Conservation (phyloP, 1,139 yeast species). For the Wickerhamomyces sp. region DNA sequence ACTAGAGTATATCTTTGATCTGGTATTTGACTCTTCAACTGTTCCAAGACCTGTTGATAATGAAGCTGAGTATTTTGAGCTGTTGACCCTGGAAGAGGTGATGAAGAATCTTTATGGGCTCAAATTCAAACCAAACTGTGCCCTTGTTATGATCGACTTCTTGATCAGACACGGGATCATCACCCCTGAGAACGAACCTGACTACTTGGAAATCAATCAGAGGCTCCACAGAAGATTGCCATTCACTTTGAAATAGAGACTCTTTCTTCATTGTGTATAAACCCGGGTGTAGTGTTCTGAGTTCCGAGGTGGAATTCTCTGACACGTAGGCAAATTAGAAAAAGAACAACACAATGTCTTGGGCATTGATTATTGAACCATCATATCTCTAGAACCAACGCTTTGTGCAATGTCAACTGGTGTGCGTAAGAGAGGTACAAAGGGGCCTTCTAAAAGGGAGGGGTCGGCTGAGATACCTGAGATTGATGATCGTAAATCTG, state of each 20-base stretch:
- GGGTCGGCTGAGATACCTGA: neutral
- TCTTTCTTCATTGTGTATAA: neutral
- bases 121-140: conserved; percentile 89
- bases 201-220: conserved; percentile 50
- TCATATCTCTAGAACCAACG: neutral
- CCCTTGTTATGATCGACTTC: conserved; percentile 73
- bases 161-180: conserved; percentile 75
- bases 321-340: neutral
- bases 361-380: too few relatives aligned
- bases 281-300: neutral
- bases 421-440: conserved; percentile 7
- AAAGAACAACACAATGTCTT: neutral
- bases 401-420: conserved; percentile 1
- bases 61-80: conserved; percentile 70
- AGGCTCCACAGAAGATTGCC: conserved; percentile 68
- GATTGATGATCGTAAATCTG: neutral
- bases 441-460: neutral
- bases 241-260: conserved; percentile 45
- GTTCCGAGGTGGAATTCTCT: neutral
- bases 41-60: conserved; percentile 77
- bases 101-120: conserved; percentile 40
- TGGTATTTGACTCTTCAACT: conserved; percentile 46
- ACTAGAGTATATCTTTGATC: conserved; percentile 73
- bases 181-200: conserved; percentile 55
- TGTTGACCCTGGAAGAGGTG: conserved; percentile 59